Evolutionary conservation across 768 basidiomycete species (phyloP), one percentile per base, ranked within the genome.

Genomic region (Suillus brevipes): DNA sequence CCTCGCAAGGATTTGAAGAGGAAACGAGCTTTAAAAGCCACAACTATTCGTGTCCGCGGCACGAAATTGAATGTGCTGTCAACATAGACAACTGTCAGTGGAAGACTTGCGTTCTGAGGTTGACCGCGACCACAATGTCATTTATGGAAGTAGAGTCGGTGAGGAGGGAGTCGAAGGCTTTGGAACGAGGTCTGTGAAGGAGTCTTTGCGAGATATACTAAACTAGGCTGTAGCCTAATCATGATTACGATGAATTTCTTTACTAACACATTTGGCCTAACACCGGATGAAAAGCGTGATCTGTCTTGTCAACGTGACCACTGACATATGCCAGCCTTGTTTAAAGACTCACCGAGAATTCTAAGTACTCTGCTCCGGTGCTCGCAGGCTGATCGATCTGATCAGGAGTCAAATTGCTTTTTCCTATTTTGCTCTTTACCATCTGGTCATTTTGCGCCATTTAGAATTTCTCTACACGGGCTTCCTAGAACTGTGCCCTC

Each of bases 121-220:
- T 68, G 64, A 43, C 67, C 10, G n/a, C 60, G 67, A 6, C 25
- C 64, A 36, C 34, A 36, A 8, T 28, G 60, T 69, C n/a, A 62
- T 34, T 12, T 64, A 45, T 61, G 70, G 66, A 63, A 75, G 65
- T 62, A 61, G 66, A 4, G 74, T 72, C 12, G 81, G 83, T 5
- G 82, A 82, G n/a, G 85, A 83, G 1, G 84, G 81, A 61, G 82
- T 82, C 37, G 83, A 83, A 28, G 83, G 83, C 64, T 87, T 89
- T 8, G 89, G 89, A 88, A 89, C 25, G 89, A 84, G 83, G 73
- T 92, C 91, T 88, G 85, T 40, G 81, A 83, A 9, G 69, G 71
- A 9, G 77, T 73, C 36, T 14, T 10, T 38, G 9, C 12, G 23
- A 25, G 9, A 12, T 23, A n/a, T 3, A 14, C 4, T 62, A 43